Evolutionary conservation across 805 yeast genomes (phyloP).

Genomic region (Metschnikowia cubensis): DNA sequence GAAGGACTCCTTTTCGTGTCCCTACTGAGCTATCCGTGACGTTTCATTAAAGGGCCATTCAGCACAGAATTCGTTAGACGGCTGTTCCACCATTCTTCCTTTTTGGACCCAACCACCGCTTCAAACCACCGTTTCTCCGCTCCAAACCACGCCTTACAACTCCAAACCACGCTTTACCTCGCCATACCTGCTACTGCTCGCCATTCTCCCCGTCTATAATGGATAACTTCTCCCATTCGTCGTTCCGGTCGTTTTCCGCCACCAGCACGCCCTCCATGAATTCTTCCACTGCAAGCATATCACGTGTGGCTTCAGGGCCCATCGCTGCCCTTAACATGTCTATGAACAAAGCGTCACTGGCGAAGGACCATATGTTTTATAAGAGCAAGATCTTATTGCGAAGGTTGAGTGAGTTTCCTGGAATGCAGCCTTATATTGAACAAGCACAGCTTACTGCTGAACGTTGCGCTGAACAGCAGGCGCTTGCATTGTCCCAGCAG

Average conservation of each 20-base stretch:
- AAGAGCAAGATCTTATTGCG: conserved; percentile 55
- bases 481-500: conserved; percentile 45
- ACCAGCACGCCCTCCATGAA: conserved; percentile 27
- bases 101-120: neutral
- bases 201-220: conserved; percentile 1
- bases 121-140: no score
- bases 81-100: no score
- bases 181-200: no score
- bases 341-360: conserved; percentile 61
- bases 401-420: conserved; percentile 56
- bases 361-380: conserved; percentile 66
- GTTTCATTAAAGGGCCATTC: neutral
- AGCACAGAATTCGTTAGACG: neutral
- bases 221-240: conserved; percentile 23
- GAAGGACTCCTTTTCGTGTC: neutral
- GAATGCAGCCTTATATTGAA: conserved; percentile 62
- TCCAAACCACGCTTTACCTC: no score
- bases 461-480: conserved; percentile 68
- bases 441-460: conserved; percentile 66
- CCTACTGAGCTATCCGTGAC: neutral
- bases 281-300: conserved; percentile 31
- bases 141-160: no score
- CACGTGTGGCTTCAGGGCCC: conserved; percentile 45
- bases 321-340: conserved; percentile 41
- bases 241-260: conserved; percentile 38